These are phyloP conservation scores for Tubosaeta sp. DNA, from an alignment of 768 basidiomycete genomes.

Conservation along the genomic window DNA sequence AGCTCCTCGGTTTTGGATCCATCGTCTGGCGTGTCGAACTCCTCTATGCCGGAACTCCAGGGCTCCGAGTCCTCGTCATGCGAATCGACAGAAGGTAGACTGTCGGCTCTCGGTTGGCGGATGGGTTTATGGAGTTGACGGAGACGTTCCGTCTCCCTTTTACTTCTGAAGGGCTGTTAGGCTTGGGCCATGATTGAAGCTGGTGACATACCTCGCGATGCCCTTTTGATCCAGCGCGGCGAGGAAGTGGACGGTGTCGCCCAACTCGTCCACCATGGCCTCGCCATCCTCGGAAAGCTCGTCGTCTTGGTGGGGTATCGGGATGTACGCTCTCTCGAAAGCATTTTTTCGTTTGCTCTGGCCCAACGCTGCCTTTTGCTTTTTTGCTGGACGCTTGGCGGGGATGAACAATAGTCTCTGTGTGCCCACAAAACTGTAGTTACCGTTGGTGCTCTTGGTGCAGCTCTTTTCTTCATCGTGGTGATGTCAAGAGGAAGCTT, in stretches of 20 bases:
- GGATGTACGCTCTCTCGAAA: slow-evolving; percentile 54
- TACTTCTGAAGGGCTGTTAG: slow-evolving; percentile 53
- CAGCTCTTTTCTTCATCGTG: slow-evolving; percentile 36
- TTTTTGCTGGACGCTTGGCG: slow-evolving; percentile 49
- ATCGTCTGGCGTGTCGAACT: slow-evolving; percentile 23
- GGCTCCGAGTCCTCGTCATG: slow-evolving; percentile 54
- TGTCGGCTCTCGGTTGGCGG: slow-evolving; percentile 43
- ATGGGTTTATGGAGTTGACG: slow-evolving; percentile 62
- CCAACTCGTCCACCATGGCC: slow-evolving; percentile 61
- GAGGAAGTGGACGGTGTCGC: slow-evolving; percentile 63
- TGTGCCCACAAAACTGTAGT: neutral
- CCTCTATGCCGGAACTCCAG: slow-evolving; percentile 45
- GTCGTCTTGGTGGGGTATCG: slow-evolving; percentile 47
- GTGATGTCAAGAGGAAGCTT: slow-evolving; percentile 21
- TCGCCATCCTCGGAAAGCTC: slow-evolving; percentile 68
- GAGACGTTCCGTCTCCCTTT: slow-evolving; percentile 73
- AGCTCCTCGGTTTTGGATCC: slow-evolving; percentile 6
- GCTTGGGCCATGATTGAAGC: neutral
- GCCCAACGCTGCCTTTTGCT: slow-evolving; percentile 47
- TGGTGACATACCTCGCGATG: slow-evolving; percentile 66
- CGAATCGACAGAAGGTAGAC: slow-evolving; percentile 67
- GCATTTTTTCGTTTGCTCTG: slow-evolving; percentile 50
- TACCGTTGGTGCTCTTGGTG: slow-evolving; percentile 30
- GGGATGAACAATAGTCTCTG: neutral
- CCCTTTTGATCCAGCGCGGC: slow-evolving; percentile 66